Evolutionary conservation across 2,329 filamentous ascomycete species (phyloP).

Genomic region (Plectosphaerella plurivora): DNA sequence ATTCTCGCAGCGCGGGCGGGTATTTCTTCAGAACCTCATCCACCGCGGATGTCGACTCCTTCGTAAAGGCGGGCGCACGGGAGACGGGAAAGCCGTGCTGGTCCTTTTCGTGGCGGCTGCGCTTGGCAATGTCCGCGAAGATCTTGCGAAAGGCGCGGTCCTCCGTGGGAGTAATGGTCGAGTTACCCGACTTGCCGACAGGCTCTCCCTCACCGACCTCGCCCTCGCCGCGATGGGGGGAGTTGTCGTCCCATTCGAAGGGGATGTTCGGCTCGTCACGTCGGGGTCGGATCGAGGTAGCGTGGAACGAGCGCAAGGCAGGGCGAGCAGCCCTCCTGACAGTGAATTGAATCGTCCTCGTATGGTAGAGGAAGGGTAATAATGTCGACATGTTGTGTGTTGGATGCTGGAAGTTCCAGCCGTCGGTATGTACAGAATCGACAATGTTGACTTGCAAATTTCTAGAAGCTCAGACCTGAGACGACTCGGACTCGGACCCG

Average conservation of each 20-base stretch:
- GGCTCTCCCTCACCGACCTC: not conserved
- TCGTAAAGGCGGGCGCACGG: no score
- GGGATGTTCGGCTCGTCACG: conserved; percentile 34
- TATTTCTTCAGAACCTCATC: conserved; percentile 26
- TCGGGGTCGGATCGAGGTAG: conserved; percentile 16
- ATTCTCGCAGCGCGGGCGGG: conserved; percentile 31
- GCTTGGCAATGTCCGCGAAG: conserved; percentile 32
- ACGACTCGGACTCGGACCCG: not conserved
- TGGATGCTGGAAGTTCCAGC: not conserved
- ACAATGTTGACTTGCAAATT: not conserved
- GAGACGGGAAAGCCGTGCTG: no score
- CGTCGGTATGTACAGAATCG: not conserved
- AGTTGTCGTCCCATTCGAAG: conserved; percentile 41
- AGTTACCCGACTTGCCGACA: conserved; percentile 13
- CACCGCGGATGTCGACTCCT: not conserved
- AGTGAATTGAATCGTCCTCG: conserved; percentile 48
- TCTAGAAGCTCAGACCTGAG: not conserved
- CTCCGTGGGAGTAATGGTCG: conserved; percentile 56
- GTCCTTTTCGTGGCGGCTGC: not conserved
- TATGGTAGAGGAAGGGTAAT: conserved; percentile 69
- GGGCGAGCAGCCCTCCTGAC: conserved; percentile 18
- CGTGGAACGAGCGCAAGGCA: conserved; percentile 12
- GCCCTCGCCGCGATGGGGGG: conserved; percentile 8
- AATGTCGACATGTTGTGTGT: conserved; percentile 31
- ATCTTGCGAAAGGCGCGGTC: conserved; percentile 57